Percentiles rank a stretch among this genome's conserved stretches.
Evolutionary conservation across 2,329 filamentous ascomycete genomes (phyloP).

Genomic region (Ceratocystis smalleyi): DNA sequence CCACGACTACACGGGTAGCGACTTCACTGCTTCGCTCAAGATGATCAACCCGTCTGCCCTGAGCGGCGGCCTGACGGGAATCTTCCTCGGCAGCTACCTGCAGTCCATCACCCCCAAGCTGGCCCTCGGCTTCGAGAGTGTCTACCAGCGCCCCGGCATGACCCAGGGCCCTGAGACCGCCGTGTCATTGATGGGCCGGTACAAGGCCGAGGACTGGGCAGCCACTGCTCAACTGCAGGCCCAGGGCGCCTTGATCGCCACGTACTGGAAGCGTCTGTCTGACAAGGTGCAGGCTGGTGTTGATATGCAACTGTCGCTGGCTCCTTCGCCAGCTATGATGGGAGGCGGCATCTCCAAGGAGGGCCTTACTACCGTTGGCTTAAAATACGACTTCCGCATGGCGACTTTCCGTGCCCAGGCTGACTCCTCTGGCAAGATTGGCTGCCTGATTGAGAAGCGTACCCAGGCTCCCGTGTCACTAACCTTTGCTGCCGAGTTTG

Average conservation of each 20-base stretch:
- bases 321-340: constrained; percentile 46
- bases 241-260: constrained; percentile 73
- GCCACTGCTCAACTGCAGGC: constrained; percentile 80
- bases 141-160: constrained; percentile 80
- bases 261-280: constrained; percentile 84
- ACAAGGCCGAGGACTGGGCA: constrained; percentile 86
- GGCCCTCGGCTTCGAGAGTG: constrained; percentile 74
- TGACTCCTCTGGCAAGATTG: constrained; percentile 86
- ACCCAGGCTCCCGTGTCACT: constrained; percentile 83
- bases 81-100: constrained; percentile 89
- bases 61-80: constrained; percentile 84
- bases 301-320: constrained; percentile 79
- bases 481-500: constrained; percentile 91
- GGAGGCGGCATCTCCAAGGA: constrained; percentile 74
- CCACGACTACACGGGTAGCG: constrained; percentile 82
- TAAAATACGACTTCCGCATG: constrained; percentile 96
- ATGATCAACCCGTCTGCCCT: constrained; percentile 88
- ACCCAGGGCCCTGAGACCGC: constrained; percentile 80
- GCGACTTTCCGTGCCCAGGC: constrained; percentile 92
- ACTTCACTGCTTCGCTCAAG: constrained; percentile 89
- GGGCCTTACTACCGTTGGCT: constrained; percentile 77
- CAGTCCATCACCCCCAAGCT: constrained; percentile 81
- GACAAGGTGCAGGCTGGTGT: constrained; percentile 95
- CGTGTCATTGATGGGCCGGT: constrained; percentile 77
- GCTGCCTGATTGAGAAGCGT: constrained; percentile 86